Conservation (phyloP, 2,329 filamentous ascomycete species). For the Cordyceps cateniannulata region DNA sequence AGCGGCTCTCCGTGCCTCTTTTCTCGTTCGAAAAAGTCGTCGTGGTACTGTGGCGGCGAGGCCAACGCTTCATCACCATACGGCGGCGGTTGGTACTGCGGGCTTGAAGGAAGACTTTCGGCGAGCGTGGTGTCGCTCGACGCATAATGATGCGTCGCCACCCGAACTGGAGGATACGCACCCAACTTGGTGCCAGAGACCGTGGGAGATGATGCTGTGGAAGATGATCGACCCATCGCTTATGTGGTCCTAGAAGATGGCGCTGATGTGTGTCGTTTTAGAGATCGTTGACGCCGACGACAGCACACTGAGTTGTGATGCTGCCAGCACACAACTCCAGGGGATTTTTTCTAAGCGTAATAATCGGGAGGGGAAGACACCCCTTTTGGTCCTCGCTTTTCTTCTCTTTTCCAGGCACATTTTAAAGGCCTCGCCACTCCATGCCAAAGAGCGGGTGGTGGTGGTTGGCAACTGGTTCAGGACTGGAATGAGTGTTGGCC, state of each 20-base stretch:
- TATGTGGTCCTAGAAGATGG: background rate
- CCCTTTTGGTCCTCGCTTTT: background rate
- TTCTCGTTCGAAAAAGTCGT: background rate
- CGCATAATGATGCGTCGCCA: background rate
- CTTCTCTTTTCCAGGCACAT: background rate
- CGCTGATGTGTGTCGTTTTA: background rate
- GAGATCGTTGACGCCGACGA: background rate
- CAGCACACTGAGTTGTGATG: background rate
- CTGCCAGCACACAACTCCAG: background rate
- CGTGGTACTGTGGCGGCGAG: background rate
- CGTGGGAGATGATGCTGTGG: background rate
- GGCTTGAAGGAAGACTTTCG: slow-evolving; percentile 1
- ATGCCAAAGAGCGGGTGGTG: background rate
- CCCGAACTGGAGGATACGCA: background rate
- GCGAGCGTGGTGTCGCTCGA: slow-evolving; percentile 7
- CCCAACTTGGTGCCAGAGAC: background rate
- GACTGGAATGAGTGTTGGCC: background rate
- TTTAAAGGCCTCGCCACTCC: background rate
- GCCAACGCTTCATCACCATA: background rate
- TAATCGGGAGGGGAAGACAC: background rate
- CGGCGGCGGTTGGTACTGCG: slow-evolving; percentile 3
- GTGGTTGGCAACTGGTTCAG: background rate
- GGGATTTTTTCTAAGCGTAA: too few relatives aligned
- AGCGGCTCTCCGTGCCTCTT: background rate
- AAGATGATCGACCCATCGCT: background rate